Evolutionary conservation across 164 flowering plant species (phyloP).

Genomic region (Magnolia sinica): DNA sequence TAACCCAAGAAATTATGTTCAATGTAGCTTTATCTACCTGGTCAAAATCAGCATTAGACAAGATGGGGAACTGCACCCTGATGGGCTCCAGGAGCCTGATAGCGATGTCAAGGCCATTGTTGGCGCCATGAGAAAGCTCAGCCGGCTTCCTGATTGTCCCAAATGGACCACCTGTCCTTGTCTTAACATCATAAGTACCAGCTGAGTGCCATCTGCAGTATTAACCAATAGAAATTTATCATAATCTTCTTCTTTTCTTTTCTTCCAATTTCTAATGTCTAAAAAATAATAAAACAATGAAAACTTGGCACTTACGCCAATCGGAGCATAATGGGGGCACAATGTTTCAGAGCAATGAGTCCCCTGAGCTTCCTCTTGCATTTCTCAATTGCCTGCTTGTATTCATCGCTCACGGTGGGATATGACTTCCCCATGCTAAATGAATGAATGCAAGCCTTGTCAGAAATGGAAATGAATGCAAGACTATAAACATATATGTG

Average conservation of each 20-base stretch:
- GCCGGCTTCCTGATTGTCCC: conserved; percentile 70
- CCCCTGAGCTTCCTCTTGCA: conserved; percentile 80
- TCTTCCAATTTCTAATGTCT: neutral
- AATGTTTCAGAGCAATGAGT: conserved; percentile 72
- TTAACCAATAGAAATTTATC: neutral
- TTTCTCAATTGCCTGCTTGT: conserved; percentile 68
- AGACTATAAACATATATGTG: no score
- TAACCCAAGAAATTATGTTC: neutral
- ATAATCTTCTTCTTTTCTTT: neutral
- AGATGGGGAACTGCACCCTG: conserved; percentile 73
- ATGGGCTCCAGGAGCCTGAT: conserved; percentile 75
- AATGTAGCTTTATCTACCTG: conserved; percentile 43
- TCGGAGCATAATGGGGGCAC: conserved; percentile 91
- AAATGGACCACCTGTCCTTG: conserved; percentile 89
- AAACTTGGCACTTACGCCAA: conserved; percentile 43
- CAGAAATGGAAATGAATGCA: no score
- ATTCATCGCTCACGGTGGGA: conserved; percentile 81
- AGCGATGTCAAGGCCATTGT: conserved; percentile 80
- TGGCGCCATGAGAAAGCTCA: conserved; percentile 73
- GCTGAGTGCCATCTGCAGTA: conserved; percentile 89
- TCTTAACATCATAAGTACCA: conserved; percentile 72
- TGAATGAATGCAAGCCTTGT: neutral
- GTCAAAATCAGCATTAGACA: conserved; percentile 73
- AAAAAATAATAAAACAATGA: neutral
- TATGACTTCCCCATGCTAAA: conserved; percentile 70